phyloP scores from a whole-genome alignment of 75 land plant genomes.

The Selaginella moellendorffii region DNA sequence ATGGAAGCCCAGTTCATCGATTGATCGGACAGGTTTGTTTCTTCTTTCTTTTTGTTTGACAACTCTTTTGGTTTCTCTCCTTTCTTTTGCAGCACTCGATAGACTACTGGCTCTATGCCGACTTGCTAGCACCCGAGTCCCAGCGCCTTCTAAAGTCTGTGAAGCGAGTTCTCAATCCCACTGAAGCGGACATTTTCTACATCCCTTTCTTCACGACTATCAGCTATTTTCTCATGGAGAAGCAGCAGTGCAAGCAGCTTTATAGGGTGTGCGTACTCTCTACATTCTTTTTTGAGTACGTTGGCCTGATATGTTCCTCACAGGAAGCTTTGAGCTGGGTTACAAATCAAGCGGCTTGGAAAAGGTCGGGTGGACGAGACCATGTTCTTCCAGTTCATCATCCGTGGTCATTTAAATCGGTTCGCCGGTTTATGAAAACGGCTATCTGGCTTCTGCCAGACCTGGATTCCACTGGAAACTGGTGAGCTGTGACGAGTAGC shows the following conservation, averaged over 20 bases:
- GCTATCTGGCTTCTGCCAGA: slow-evolving; percentile 96
- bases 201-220: slow-evolving; percentile 95
- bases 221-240: slow-evolving; percentile 80
- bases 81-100: slow-evolving; percentile 65
- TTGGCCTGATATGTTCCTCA: no score
- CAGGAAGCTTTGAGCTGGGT: slow-evolving; percentile 90
- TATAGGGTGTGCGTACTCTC: slow-evolving; percentile 92
- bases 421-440: slow-evolving; percentile 56
- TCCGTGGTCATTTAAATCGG: slow-evolving; percentile 93
- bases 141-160: slow-evolving; percentile 60
- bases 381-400: slow-evolving; percentile 93
- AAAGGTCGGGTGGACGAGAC: slow-evolving; percentile 78
- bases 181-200: slow-evolving; percentile 86
- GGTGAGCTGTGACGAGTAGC: no score
- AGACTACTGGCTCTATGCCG: slow-evolving; percentile 91
- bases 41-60: no score
- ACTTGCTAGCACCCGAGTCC: slow-evolving; percentile 71
- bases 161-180: slow-evolving; percentile 49
- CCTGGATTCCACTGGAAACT: slow-evolving; percentile 92
- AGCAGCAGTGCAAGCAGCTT: slow-evolving; percentile 65
- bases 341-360: slow-evolving; percentile 80
- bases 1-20: slow-evolving; percentile 95
- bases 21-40: slow-evolving; percentile 76
- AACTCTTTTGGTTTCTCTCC: neutral
- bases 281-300: no score